Conservation (phyloP, 2,329 filamentous ascomycete species). For the Talaromyces sp. region DNA sequence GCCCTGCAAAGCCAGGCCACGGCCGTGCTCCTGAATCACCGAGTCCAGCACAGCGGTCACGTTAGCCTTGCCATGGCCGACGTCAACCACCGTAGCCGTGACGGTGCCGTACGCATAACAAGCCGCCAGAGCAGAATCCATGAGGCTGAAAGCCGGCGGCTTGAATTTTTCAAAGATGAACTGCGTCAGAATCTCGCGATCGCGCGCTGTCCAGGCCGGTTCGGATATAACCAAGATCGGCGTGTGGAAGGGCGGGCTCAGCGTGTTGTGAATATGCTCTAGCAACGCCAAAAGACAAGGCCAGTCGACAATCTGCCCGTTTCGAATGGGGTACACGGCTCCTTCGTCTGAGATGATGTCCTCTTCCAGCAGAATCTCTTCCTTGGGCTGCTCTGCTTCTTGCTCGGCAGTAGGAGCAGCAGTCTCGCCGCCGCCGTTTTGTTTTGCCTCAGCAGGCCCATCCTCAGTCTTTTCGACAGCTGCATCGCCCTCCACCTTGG, state of each 20-base stretch:
- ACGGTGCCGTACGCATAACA: slow-evolving; percentile 74
- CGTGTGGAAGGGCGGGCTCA: slow-evolving; percentile 90
- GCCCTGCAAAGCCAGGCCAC: slow-evolving; percentile 56
- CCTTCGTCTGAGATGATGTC: slow-evolving; percentile 83
- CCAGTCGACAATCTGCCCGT: slow-evolving; percentile 85
- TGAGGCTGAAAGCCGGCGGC: slow-evolving; percentile 82
- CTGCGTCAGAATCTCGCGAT: slow-evolving; percentile 81
- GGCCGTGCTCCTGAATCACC: slow-evolving; percentile 63
- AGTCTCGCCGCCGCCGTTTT: background rate
- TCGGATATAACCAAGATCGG: slow-evolving; percentile 87
- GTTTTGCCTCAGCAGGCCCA: background rate
- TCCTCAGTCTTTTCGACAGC: background rate
- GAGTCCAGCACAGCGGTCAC: slow-evolving; percentile 86
- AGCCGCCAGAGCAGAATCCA: slow-evolving; percentile 82
- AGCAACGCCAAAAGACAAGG: slow-evolving; percentile 88
- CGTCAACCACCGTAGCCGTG: slow-evolving; percentile 81
- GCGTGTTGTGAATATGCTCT: slow-evolving; percentile 81
- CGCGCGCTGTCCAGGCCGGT: slow-evolving; percentile 82
- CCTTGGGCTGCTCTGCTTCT: slow-evolving; percentile 23
- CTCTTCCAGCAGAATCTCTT: slow-evolving; percentile 70
- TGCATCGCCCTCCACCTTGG: slow-evolving; percentile 6
- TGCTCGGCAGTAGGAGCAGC: slow-evolving; percentile 6
- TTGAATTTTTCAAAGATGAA: slow-evolving; percentile 98
- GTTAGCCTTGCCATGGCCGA: slow-evolving; percentile 88
- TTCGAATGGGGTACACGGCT: slow-evolving; percentile 78